A percentile compares a stretch with the other conserved stretches of the same genome.
Evolutionary conservation across 352 stramenopile genomes (phyloP).

Genomic region (Globisporangium alternatum): DNA sequence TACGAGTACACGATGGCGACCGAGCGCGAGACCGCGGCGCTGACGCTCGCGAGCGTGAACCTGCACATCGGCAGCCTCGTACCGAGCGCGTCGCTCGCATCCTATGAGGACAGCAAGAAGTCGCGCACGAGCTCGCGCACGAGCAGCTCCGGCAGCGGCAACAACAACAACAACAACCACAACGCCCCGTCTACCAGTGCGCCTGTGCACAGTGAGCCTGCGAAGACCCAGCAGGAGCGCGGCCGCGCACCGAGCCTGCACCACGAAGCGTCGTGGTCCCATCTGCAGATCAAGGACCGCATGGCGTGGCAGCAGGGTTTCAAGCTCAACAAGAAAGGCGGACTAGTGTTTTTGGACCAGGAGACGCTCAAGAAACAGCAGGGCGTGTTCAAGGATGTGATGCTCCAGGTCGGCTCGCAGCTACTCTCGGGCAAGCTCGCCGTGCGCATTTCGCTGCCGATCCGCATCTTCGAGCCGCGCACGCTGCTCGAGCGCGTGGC

Average conservation of each 20-base stretch:
- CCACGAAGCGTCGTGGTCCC: conserved; percentile 35
- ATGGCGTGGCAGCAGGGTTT: conserved; percentile 60
- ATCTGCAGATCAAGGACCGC: conserved; percentile 49
- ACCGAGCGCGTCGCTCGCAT: conserved; percentile 35
- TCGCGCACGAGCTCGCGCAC: conserved; percentile 5
- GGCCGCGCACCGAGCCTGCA: conserved; percentile 12
- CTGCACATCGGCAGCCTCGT: conserved; percentile 57
- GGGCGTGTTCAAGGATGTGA: conserved; percentile 77
- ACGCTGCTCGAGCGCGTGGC: conserved; percentile 73
- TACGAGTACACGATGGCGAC: conserved; percentile 2
- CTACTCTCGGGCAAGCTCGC: conserved; percentile 64
- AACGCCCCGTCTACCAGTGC: background rate
- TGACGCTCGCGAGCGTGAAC: conserved; percentile 44
- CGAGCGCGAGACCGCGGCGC: conserved; percentile 12
- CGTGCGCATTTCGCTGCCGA: conserved; percentile 69
- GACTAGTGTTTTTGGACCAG: conserved; percentile 60
- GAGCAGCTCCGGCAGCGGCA: conserved; percentile 9
- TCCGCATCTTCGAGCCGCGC: conserved; percentile 73
- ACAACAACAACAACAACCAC: background rate
- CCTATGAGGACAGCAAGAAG: conserved; percentile 19
- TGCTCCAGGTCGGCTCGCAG: conserved; percentile 71
- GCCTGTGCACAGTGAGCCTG: background rate
- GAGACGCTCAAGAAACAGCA: conserved; percentile 77
- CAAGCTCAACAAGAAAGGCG: conserved; percentile 70
- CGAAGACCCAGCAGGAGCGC: conserved; percentile 1